Evolutionary conservation across 129 eudicot species (phyloP).

Genomic region (Pittosporum tobira): DNA sequence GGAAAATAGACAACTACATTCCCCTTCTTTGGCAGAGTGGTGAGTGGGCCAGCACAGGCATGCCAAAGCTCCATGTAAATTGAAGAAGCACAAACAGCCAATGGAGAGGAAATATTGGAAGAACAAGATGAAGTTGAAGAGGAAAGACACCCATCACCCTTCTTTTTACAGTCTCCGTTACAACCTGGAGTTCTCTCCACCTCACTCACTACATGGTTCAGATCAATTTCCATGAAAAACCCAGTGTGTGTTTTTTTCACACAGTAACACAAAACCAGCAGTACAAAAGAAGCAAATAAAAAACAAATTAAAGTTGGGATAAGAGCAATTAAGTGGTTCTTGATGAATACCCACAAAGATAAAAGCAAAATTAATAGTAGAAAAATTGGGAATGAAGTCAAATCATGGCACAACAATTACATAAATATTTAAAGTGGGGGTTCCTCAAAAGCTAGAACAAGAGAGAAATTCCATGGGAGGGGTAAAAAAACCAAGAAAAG

Average conservation of each 20-base stretch:
- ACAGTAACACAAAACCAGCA: not conserved
- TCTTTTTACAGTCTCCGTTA: constrained; percentile 44
- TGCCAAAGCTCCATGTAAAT: constrained; percentile 79
- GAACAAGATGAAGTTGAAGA: constrained; percentile 35
- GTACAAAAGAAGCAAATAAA: not conserved
- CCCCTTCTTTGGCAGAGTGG: constrained; percentile 64
- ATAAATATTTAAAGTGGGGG: constrained; percentile 13
- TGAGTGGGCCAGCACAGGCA: constrained; percentile 97
- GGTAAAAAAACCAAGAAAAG: constrained; percentile 15
- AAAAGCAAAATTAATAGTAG: not conserved
- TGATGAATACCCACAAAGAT: constrained; percentile 17
- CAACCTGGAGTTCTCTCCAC: constrained; percentile 42
- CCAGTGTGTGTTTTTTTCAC: constrained; percentile 7
- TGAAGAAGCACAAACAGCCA: constrained; percentile 20
- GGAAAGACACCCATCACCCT: constrained; percentile 28
- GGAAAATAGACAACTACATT: constrained; percentile 86
- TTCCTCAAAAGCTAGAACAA: constrained; percentile 15
- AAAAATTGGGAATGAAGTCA: constrained; percentile 27
- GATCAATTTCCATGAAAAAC: constrained; percentile 79
- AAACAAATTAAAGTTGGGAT: constrained; percentile 1
- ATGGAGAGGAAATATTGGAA: constrained; percentile 21
- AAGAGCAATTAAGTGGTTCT: constrained; percentile 24
- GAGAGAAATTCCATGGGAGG: constrained; percentile 1
- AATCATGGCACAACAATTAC: constrained; percentile 30
- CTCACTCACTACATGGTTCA: constrained; percentile 64